Conservation (phyloP, 441 rosid species). For the Hypseocharis bilobata region DNA sequence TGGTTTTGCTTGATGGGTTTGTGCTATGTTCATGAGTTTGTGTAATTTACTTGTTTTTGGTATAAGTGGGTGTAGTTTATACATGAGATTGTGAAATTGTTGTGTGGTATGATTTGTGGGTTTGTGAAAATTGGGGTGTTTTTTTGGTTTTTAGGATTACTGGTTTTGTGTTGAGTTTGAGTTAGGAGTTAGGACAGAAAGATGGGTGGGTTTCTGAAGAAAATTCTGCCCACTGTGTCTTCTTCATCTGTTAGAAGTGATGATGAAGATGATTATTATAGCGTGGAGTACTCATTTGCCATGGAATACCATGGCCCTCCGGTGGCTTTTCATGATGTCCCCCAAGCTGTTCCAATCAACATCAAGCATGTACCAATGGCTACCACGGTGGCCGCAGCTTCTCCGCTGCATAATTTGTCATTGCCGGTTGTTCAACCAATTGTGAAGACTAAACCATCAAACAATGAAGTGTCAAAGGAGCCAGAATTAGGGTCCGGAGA, state of each 20-base stretch:
- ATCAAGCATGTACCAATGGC: slow-evolving; percentile 45
- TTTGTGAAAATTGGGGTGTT: slow-evolving; percentile 9
- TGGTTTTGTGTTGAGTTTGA: slow-evolving; percentile 11
- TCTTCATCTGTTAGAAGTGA: slow-evolving; percentile 14
- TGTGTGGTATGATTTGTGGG: not conserved
- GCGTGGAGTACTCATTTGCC: slow-evolving; percentile 44
- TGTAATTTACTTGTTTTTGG: not conserved
- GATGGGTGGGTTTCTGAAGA: slow-evolving; percentile 46
- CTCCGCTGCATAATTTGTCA: slow-evolving; percentile 16
- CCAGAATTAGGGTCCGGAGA: slow-evolving; percentile 16
- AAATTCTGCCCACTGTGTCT: slow-evolving; percentile 34
- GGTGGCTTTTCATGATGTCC: slow-evolving; percentile 25
- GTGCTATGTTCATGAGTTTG: not conserved
- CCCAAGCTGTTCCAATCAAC: slow-evolving; percentile 41
- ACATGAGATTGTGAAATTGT: not conserved
- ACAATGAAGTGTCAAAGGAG: slow-evolving; percentile 19
- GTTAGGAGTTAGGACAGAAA: slow-evolving; percentile 7
- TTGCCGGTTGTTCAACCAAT: slow-evolving; percentile 45
- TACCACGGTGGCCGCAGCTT: slow-evolving; percentile 27
- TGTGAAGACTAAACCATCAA: slow-evolving; percentile 22
- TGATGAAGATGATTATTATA: slow-evolving; percentile 23
- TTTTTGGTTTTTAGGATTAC: slow-evolving; percentile 11
- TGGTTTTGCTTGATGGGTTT: slow-evolving; percentile 4
- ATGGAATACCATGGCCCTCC: slow-evolving; percentile 43
- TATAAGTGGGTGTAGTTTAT: not conserved